These are phyloP conservation scores for Coemansia sp. DNA, from an alignment of 192 early-diverging fungal genomes.

Conservation along the genomic window DNA sequence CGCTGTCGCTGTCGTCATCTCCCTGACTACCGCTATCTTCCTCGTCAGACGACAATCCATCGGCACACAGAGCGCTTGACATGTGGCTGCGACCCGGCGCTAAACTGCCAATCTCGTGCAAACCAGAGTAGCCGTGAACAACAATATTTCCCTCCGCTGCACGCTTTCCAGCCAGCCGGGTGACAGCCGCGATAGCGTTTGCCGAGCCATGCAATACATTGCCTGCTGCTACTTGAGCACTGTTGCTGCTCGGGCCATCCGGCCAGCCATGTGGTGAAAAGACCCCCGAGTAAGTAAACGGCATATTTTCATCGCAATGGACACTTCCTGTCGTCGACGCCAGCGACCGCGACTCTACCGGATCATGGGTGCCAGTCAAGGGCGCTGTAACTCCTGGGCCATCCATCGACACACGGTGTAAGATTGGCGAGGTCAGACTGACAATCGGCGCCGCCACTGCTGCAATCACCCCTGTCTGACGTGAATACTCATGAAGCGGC, in stretches of 20 bases:
- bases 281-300: constrained; percentile 56
- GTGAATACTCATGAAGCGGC: constrained; percentile 27
- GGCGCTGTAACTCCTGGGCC: constrained; percentile 16
- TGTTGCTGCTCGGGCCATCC: not conserved
- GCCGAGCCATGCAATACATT: not conserved
- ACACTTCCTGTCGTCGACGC: constrained; percentile 11
- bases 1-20: constrained; percentile 41
- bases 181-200: not conserved
- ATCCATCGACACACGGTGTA: constrained; percentile 14
- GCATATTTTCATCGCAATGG: constrained; percentile 20
- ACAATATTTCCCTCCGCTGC: constrained; percentile 10
- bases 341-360: constrained; percentile 15
- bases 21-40: constrained; percentile 30
- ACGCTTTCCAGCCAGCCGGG: constrained; percentile 2
- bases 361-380: constrained; percentile 10
- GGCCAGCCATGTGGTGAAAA: constrained; percentile 41
- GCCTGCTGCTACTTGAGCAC: not conserved
- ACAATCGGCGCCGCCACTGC: constrained; percentile 26
- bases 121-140: constrained; percentile 12
- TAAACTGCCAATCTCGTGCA: constrained; percentile 21
- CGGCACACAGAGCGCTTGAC: constrained; percentile 35
- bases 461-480: constrained; percentile 14
- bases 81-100: constrained; percentile 24
- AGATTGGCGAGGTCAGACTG: constrained; percentile 21
- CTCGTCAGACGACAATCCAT: constrained; percentile 18